A percentile compares a stretch with the other conserved stretches of the same genome.
phyloP scores from a whole-genome alignment of 768 basidiomycete species.

The Amanita exitialis region DNA sequence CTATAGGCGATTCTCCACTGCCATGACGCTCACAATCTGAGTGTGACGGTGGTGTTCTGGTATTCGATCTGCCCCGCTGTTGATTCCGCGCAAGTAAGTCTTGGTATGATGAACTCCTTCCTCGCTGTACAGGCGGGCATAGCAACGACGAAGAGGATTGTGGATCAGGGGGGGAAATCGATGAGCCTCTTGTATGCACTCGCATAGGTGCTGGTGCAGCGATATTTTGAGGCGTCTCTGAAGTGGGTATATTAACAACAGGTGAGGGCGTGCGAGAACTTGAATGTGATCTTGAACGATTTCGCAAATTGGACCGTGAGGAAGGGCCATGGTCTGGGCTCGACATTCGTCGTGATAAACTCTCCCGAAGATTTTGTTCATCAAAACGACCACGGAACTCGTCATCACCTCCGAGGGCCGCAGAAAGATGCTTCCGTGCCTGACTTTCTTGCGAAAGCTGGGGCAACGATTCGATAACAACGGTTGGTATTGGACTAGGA shows the following conservation, averaged over 20 bases:
- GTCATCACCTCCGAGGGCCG: background rate
- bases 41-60: slow-evolving; percentile 7
- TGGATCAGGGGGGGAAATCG: background rate
- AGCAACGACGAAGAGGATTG: slow-evolving; percentile 4
- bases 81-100: background rate
- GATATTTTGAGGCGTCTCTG: background rate
- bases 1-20: slow-evolving; percentile 5
- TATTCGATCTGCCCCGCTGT: slow-evolving; percentile 3
- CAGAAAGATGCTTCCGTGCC: background rate
- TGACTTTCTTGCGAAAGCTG: background rate
- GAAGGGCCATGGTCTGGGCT: background rate
- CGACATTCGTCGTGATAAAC: background rate
- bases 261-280: slow-evolving; percentile 39
- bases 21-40: background rate
- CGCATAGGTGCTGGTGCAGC: background rate
- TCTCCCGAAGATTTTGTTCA: background rate
- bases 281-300: slow-evolving; percentile 29
- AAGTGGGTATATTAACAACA: background rate
- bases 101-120: slow-evolving; percentile 6
- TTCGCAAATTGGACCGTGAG: slow-evolving; percentile 16
- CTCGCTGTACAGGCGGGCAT: slow-evolving; percentile 1
- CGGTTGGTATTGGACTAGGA: slow-evolving; percentile 4
- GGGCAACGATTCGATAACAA: background rate
- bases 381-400: background rate
- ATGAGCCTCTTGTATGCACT: background rate